Evolutionary conservation across 2,329 filamentous ascomycete genomes (phyloP).

Genomic region (Amauroascus niger): DNA sequence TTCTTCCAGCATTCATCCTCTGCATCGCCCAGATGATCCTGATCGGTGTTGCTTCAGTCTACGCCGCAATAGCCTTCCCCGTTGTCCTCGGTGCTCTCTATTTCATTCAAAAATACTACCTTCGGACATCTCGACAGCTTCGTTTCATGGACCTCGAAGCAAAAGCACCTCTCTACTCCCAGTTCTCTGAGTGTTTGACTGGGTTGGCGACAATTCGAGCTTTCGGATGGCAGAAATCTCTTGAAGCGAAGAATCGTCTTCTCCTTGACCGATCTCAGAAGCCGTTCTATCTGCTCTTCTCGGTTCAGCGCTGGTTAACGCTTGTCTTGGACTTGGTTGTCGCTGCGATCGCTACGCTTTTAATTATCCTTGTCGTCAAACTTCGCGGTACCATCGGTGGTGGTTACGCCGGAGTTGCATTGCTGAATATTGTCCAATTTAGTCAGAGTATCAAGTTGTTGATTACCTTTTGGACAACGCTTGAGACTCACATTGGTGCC

Average conservation of each 20-base stretch:
- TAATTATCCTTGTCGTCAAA: conserved; percentile 43
- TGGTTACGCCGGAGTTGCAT: conserved; percentile 44
- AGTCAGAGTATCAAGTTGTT: conserved; percentile 43
- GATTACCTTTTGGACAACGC: conserved; percentile 43
- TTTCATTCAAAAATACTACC: conserved; percentile 45
- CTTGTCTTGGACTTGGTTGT: conserved; percentile 45
- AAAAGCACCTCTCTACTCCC: conserved; percentile 49
- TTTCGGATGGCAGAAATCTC: conserved; percentile 45
- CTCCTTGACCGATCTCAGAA: conserved; percentile 47
- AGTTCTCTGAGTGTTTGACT: conserved; percentile 49
- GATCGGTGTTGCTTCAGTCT: conserved; percentile 34
- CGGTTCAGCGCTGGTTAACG: conserved; percentile 47
- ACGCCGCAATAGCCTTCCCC: conserved; percentile 34
- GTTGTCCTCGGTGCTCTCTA: conserved; percentile 32
- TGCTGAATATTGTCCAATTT: conserved; percentile 47
- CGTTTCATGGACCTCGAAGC: conserved; percentile 53
- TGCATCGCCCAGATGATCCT: conserved; percentile 31
- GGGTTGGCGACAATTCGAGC: conserved; percentile 49
- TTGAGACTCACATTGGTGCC: conserved; percentile 49
- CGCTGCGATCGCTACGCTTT: conserved; percentile 39
- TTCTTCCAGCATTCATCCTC: conserved; percentile 22
- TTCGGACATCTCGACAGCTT: conserved; percentile 52
- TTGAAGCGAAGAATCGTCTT: conserved; percentile 38
- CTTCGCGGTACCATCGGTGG: conserved; percentile 37
- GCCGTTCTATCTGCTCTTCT: conserved; percentile 49